phyloP scores from a whole-genome alignment of 192 early-diverging fungal species.

The Backusella australiensis region DNA sequence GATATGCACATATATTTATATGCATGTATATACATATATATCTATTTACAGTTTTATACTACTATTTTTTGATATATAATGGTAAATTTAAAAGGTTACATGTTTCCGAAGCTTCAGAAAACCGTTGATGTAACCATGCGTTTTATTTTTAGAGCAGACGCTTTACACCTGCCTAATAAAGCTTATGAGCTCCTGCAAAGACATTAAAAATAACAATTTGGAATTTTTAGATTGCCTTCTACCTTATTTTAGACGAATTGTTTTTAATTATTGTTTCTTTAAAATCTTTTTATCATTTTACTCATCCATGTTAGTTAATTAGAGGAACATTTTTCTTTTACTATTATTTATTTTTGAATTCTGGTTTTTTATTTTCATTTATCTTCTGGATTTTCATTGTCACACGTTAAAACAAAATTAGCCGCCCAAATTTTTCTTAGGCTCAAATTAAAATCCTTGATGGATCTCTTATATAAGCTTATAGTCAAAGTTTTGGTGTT shows the following conservation, averaged over 20 bases:
- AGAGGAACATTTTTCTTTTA: not conserved
- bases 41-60: not conserved
- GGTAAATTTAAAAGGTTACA: not conserved
- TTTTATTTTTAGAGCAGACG: not conserved
- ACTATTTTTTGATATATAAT: not conserved
- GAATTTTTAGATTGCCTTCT: not conserved
- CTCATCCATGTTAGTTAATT: not conserved
- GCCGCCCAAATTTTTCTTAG: not conserved
- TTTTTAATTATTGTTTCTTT: not conserved
- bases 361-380: not conserved
- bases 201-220: not conserved
- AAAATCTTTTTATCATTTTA: not conserved
- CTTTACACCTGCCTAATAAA: not conserved
- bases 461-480: not conserved
- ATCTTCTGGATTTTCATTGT: not conserved
- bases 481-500: not conserved
- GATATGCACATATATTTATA: not conserved
- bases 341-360: not conserved
- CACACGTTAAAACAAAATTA: not conserved
- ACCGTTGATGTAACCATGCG: not conserved
- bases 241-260: not conserved
- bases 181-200: not conserved
- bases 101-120: slow-evolving; percentile 6
- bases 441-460: not conserved
- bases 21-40: not conserved